phyloP scores from a whole-genome alignment of 2,329 filamentous ascomycete genomes.

The Cladosporium austrohemisphaericum region DNA sequence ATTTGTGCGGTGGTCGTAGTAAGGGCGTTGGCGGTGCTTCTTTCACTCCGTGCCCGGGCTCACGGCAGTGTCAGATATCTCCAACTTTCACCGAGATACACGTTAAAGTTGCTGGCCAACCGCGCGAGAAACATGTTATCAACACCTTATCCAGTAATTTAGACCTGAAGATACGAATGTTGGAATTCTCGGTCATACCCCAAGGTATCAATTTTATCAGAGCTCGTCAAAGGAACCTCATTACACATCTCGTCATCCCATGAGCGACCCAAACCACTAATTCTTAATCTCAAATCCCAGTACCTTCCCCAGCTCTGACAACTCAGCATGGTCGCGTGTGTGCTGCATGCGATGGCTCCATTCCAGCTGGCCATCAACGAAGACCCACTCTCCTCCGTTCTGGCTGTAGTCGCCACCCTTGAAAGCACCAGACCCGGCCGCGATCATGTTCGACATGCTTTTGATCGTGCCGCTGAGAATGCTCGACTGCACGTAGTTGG shows the following conservation, averaged over 20 bases:
- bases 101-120: no score
- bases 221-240: no score
- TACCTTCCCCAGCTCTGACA: slow-evolving; percentile 31
- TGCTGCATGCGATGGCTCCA: slow-evolving; percentile 36
- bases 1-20: no score
- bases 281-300: slow-evolving; percentile 27
- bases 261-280: slow-evolving; percentile 7
- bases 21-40: no score
- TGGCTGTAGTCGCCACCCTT: slow-evolving; percentile 30
- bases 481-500: slow-evolving; percentile 27
- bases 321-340: slow-evolving; percentile 34
- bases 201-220: no score
- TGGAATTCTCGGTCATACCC: no score
- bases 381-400: slow-evolving; percentile 39
- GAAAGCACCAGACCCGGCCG: slow-evolving; percentile 20
- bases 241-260: slow-evolving; percentile 3
- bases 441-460: slow-evolving; percentile 25
- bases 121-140: no score
- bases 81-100: no score
- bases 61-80: no score
- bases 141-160: no score
- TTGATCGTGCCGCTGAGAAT: slow-evolving; percentile 21
- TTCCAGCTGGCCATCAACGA: slow-evolving; percentile 28
- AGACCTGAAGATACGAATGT: no score
- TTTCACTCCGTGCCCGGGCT: no score